Percentiles rank a stretch among this genome's conserved stretches.
Evolutionary conservation across 257 asterid genomes (phyloP).

Genomic region (Sherardia arvensis): DNA sequence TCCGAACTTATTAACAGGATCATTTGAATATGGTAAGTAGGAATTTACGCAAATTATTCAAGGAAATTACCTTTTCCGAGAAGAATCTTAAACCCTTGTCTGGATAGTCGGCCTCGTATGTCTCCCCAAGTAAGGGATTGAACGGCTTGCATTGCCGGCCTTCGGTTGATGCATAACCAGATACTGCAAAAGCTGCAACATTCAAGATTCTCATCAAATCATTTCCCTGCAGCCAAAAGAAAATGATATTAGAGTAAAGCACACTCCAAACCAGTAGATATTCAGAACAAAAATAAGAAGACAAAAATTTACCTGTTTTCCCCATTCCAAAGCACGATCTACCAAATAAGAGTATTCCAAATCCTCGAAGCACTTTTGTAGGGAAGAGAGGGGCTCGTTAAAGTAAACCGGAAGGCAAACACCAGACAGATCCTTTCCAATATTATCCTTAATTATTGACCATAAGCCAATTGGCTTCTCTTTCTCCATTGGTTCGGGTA

Average conservation of each 20-base stretch:
- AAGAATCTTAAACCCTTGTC: constrained; percentile 91
- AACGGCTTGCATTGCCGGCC: constrained; percentile 98
- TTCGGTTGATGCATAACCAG: constrained; percentile 97
- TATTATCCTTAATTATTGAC: constrained; percentile 98
- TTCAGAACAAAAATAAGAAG: constrained; percentile 14
- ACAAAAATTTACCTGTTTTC: constrained; percentile 66
- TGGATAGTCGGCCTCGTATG: constrained; percentile 97
- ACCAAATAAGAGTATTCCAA: constrained; percentile 91
- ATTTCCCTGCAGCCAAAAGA: constrained; percentile 60
- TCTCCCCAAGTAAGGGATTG: constrained; percentile 98
- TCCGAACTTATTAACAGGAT: not conserved
- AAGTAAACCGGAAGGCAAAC: constrained; percentile 99
- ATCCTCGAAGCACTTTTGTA: constrained; percentile 97
- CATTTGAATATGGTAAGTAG: too few relatives aligned
- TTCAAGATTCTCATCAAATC: constrained; percentile 93
- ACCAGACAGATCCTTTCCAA: constrained; percentile 97
- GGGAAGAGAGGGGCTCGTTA: constrained; percentile 94
- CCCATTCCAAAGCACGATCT: constrained; percentile 88
- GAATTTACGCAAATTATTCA: not conserved
- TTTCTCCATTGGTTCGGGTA: constrained; percentile 94
- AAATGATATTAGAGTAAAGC: not conserved
- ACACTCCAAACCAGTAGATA: constrained; percentile 1
- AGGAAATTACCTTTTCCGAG: constrained; percentile 68
- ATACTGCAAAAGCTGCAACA: constrained; percentile 97
- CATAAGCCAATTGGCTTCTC: constrained; percentile 95